These are phyloP conservation scores for Metschnikowia reukaufii DNA, from an alignment of 805 yeast genomes.

Conservation along the genomic window DNA sequence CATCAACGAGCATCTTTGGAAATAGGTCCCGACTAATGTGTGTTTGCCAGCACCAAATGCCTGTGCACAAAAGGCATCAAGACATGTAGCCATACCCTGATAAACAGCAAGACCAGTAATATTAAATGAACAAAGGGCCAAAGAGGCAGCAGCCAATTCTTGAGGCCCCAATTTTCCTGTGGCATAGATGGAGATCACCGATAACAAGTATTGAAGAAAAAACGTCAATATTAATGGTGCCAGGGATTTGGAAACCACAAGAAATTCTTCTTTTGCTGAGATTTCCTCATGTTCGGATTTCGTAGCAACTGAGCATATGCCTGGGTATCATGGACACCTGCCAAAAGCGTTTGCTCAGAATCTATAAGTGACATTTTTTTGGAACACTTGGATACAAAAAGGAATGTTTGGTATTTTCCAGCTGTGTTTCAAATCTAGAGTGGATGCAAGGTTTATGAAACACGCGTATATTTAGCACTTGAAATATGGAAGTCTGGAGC, in stretches of 20 bases:
- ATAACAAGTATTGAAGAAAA: slow-evolving; percentile 25
- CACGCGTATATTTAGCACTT: not conserved
- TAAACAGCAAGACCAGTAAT: slow-evolving; percentile 28
- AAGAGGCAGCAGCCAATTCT: slow-evolving; percentile 29
- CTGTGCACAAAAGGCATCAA: slow-evolving; percentile 30
- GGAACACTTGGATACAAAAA: no score
- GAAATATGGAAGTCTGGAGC: not conserved
- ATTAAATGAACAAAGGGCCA: slow-evolving; percentile 29
- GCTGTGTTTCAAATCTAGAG: no score
- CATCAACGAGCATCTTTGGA: slow-evolving; percentile 29
- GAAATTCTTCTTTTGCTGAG: slow-evolving; percentile 1
- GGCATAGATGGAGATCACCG: slow-evolving; percentile 26
- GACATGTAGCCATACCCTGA: slow-evolving; percentile 31
- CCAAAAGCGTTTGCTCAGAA: slow-evolving; percentile 28
- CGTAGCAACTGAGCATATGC: slow-evolving; percentile 14
- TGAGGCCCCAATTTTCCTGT: slow-evolving; percentile 27
- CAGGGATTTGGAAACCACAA: slow-evolving; percentile 20
- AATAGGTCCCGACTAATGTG: slow-evolving; percentile 27
- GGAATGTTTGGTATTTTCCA: no score
- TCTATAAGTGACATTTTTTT: slow-evolving; percentile 1
- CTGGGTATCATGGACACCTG: slow-evolving; percentile 22
- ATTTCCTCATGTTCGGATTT: not conserved
- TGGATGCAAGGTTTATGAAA: not conserved
- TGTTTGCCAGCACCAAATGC: slow-evolving; percentile 26
- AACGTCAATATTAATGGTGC: slow-evolving; percentile 26